Conservation (phyloP, 441 rosid species). For the Mallotus repandus region DNA sequence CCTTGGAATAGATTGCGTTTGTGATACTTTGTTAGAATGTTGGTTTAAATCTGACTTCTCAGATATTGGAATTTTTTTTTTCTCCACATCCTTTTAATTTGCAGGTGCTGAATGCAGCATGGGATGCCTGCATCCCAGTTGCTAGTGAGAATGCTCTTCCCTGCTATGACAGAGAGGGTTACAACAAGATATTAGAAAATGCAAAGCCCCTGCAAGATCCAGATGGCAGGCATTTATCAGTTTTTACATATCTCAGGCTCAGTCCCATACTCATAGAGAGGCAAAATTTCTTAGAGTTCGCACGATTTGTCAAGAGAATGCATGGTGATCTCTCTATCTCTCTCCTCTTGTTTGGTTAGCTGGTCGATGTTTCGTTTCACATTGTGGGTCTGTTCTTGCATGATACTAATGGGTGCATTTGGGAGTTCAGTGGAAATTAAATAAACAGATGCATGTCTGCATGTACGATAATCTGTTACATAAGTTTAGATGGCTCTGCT, state of each 20-base stretch:
- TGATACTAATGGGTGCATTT: not conserved
- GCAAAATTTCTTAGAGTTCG: constrained; percentile 67
- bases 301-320: constrained; percentile 73
- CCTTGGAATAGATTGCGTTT: not conserved
- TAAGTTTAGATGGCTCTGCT: not conserved
- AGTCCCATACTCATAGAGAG: constrained; percentile 65
- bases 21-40: no score
- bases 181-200: constrained; percentile 70
- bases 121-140: constrained; percentile 68
- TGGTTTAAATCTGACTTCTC: not conserved
- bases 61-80: not conserved
- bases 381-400: not conserved
- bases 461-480: no score
- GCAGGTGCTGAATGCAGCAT: constrained; percentile 88
- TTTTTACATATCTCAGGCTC: constrained; percentile 87
- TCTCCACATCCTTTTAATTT: constrained; percentile 5
- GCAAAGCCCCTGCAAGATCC: constrained; percentile 78
- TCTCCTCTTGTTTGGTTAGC: not conserved
- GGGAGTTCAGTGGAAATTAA: not conserved
- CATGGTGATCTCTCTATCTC: constrained; percentile 52
- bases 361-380: not conserved
- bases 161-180: constrained; percentile 73
- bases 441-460: not conserved
- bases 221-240: constrained; percentile 69
- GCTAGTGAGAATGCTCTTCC: constrained; percentile 80